Percentiles rank a stretch among this genome's conserved stretches.
Evolutionary conservation across 2,329 filamentous ascomycete genomes (phyloP).

Genomic region (Thermomyces lanuginosus): DNA sequence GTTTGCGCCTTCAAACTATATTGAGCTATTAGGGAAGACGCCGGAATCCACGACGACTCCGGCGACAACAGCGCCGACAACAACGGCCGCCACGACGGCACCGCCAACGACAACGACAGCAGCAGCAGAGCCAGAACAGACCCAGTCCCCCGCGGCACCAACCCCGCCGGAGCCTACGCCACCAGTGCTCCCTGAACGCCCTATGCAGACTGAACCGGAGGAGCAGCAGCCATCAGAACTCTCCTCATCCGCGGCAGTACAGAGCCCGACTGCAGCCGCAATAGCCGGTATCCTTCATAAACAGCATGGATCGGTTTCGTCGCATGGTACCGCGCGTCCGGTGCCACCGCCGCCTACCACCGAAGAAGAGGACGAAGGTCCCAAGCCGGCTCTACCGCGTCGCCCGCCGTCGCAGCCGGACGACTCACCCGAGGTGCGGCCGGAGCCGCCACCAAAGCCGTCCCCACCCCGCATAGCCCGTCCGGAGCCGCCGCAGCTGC

Average conservation of each 20-base stretch:
- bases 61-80: conserved; percentile 10
- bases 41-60: conserved; percentile 7
- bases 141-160: conserved; percentile 4
- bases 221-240: conserved; percentile 9
- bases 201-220: conserved; percentile 11
- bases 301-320: conserved; percentile 20
- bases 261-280: conserved; percentile 39
- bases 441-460: conserved; percentile 7
- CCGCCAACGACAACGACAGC: conserved; percentile 8
- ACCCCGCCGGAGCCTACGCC: conserved; percentile 7
- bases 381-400: conserved; percentile 45
- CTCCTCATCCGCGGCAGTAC: conserved; percentile 29
- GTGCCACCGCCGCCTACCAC: conserved; percentile 35
- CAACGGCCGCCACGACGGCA: conserved; percentile 11
- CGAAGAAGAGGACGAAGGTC: conserved; percentile 43
- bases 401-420: conserved; percentile 43
- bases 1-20: conserved; percentile 92
- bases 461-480: conserved; percentile 30
- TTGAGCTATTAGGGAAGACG: conserved; percentile 46
- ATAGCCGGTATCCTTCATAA: conserved; percentile 35
- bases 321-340: conserved; percentile 14
- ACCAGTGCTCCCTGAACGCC: conserved; percentile 5
- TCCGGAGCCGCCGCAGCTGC: conserved; percentile 37
- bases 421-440: conserved; percentile 38
- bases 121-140: conserved; percentile 29